A percentile compares a stretch with the other conserved stretches of the same genome.
These are phyloP conservation scores for Stylonectria norvegica DNA, from an alignment of 2,329 filamentous ascomycete genomes.

Conservation along the genomic window DNA sequence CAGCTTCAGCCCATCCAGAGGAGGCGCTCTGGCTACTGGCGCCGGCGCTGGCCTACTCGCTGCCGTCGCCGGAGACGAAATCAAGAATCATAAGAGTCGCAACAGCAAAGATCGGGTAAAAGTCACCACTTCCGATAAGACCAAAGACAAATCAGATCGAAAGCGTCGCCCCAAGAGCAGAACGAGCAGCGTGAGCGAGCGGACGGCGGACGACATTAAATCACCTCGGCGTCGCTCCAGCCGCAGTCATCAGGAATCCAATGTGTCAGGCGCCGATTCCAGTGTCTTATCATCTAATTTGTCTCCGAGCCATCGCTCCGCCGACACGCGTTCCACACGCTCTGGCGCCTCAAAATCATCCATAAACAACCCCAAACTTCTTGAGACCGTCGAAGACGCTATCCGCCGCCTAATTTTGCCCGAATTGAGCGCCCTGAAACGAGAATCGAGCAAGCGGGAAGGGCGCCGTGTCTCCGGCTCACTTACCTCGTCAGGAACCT, in stretches of 20 bases:
- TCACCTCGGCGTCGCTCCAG: conserved; percentile 50
- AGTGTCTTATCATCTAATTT: conserved; percentile 53
- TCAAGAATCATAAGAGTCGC: conserved; percentile 44
- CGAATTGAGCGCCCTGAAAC: conserved; percentile 85
- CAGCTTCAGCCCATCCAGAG: conserved; percentile 42
- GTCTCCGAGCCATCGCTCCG: conserved; percentile 52
- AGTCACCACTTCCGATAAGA: conserved; percentile 35
- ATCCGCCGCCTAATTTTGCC: conserved; percentile 87
- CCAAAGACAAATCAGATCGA: conserved; percentile 49
- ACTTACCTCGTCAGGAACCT: conserved; percentile 51
- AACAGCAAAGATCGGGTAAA: conserved; percentile 41
- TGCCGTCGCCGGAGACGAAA: conserved; percentile 40
- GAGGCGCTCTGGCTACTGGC: conserved; percentile 37
- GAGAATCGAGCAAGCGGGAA: conserved; percentile 77
- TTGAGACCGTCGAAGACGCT: conserved; percentile 90
- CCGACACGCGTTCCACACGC: conserved; percentile 52
- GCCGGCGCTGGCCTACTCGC: conserved; percentile 34
- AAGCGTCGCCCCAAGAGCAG: conserved; percentile 47
- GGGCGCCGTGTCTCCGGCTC: conserved; percentile 71
- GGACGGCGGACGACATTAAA: conserved; percentile 43
- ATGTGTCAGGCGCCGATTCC: conserved; percentile 52
- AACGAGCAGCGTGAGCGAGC: conserved; percentile 48
- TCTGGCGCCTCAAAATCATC: conserved; percentile 62
- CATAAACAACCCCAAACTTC: conserved; percentile 85
- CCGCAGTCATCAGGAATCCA: conserved; percentile 50